A percentile compares a stretch with the other conserved stretches of the same genome.
These are phyloP conservation scores for Tuber brumale DNA, from an alignment of 495 filamentous ascomycete genomes.

Conservation along the genomic window DNA sequence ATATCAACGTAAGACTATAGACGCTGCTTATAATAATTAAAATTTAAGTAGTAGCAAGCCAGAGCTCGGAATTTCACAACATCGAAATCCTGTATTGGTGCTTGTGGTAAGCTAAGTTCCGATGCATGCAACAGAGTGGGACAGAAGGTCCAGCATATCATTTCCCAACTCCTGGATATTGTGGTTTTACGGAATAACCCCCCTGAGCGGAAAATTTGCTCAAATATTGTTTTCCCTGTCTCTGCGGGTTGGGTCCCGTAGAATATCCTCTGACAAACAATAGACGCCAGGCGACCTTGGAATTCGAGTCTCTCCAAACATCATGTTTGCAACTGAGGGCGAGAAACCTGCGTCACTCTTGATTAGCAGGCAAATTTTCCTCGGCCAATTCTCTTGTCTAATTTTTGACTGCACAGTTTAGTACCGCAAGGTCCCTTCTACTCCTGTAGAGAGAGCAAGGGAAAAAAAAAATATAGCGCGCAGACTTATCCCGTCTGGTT, in stretches of 20 bases:
- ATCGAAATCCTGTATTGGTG: not conserved
- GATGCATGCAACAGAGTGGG: not conserved
- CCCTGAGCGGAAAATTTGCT: not conserved
- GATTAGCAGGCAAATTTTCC: not conserved
- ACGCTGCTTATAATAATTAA: not conserved
- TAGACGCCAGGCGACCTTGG: not conserved
- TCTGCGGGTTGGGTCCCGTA: not conserved
- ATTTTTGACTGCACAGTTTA: not conserved
- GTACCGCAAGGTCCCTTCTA: not conserved
- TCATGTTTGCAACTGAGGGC: not conserved
- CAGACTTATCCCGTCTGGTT: not conserved
- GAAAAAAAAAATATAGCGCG: not conserved
- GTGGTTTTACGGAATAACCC: not conserved
- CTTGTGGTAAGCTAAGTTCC: no score
- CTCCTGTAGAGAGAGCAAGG: not conserved
- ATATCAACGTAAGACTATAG: not conserved
- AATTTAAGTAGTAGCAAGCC: not conserved
- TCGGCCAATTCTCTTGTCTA: not conserved
- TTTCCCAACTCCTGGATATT: not conserved
- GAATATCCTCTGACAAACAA: not conserved
- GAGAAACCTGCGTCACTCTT: not conserved
- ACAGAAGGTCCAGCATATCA: not conserved
- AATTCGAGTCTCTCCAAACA: not conserved
- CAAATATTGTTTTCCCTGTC: not conserved
- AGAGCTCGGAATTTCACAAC: not conserved